Evolutionary conservation across 2,329 filamentous ascomycete species (phyloP).

Genomic region (Venturia asperata): DNA sequence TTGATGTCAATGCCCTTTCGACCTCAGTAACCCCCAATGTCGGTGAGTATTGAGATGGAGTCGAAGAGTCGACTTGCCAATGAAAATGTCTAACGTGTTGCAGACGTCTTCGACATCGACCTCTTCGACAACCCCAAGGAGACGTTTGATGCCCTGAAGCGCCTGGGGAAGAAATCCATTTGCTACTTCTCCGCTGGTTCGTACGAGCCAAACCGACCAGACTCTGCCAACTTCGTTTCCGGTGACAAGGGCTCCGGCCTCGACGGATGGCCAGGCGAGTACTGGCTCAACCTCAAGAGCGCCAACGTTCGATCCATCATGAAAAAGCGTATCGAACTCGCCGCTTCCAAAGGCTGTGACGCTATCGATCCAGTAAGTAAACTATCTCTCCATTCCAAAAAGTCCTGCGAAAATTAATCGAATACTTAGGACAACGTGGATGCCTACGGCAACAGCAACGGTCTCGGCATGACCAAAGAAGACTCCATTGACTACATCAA

Average conservation of each 20-base stretch:
- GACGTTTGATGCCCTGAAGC: slow-evolving; percentile 14
- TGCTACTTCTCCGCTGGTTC: slow-evolving; percentile 71
- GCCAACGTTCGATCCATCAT: slow-evolving; percentile 56
- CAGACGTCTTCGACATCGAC: slow-evolving; percentile 16
- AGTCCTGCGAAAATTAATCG: neutral
- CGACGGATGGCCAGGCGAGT: slow-evolving; percentile 59
- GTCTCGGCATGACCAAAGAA: slow-evolving; percentile 12
- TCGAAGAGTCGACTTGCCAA: too few species aligned
- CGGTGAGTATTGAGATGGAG: neutral
- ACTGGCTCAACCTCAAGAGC: slow-evolving; percentile 58
- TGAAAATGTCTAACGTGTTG: too few species aligned
- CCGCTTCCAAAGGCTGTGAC: slow-evolving; percentile 56
- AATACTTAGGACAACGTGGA: slow-evolving; percentile 25
- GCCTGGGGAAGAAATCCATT: slow-evolving; percentile 11
- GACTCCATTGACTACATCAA: slow-evolving; percentile 18
- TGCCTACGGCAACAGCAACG: slow-evolving; percentile 23
- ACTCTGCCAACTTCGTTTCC: slow-evolving; percentile 48
- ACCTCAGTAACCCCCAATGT: slow-evolving; percentile 10
- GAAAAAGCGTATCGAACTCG: slow-evolving; percentile 51
- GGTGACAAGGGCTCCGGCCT: slow-evolving; percentile 52
- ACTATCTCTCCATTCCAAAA: neutral
- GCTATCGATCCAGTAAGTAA: slow-evolving; percentile 42
- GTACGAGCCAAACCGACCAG: slow-evolving; percentile 56
- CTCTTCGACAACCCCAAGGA: slow-evolving; percentile 15
- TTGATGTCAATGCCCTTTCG: slow-evolving; percentile 29